Evolutionary conservation across 2,329 filamentous ascomycete species (phyloP).

Genomic region (Shiraia bambusicola): DNA sequence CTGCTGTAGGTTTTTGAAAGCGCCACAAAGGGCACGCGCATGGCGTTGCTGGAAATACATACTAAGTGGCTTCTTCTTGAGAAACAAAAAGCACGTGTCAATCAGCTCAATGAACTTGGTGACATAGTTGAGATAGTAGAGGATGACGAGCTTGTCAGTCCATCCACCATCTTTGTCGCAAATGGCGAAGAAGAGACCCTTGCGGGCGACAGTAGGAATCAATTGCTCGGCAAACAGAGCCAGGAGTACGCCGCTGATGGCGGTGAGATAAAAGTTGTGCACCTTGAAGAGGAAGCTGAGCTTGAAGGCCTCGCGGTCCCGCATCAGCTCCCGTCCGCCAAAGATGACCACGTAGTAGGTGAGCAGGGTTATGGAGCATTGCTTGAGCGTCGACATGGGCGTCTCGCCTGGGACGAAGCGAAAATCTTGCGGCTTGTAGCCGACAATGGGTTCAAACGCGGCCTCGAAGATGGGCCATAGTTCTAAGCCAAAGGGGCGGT

Average conservation of each 20-base stretch:
- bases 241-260: constrained; percentile 77
- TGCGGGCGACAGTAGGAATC: constrained; percentile 74
- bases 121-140: constrained; percentile 98
- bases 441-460: constrained; percentile 72
- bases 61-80: constrained; percentile 99
- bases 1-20: constrained; percentile 10
- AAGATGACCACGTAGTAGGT: constrained; percentile 94
- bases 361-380: constrained; percentile 76
- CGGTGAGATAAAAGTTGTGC: constrained; percentile 93
- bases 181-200: constrained; percentile 87
- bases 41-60: constrained; percentile 34
- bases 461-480: constrained; percentile 95
- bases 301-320: constrained; percentile 79
- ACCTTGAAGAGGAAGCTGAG: constrained; percentile 88
- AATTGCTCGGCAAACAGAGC: constrained; percentile 89
- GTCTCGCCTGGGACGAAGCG: constrained; percentile 78
- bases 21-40: too few species aligned
- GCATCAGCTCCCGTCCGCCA: constrained; percentile 89
- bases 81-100: constrained; percentile 93
- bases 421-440: constrained; percentile 86
- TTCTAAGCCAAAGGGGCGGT: constrained; percentile 86
- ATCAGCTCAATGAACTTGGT: constrained; percentile 97
- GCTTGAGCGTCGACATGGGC: constrained; percentile 85
- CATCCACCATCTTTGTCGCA: constrained; percentile 81
- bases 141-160: constrained; percentile 87